These are phyloP conservation scores for Ceratonia siliqua DNA, from an alignment of 306 rosid genomes.

Conservation along the genomic window DNA sequence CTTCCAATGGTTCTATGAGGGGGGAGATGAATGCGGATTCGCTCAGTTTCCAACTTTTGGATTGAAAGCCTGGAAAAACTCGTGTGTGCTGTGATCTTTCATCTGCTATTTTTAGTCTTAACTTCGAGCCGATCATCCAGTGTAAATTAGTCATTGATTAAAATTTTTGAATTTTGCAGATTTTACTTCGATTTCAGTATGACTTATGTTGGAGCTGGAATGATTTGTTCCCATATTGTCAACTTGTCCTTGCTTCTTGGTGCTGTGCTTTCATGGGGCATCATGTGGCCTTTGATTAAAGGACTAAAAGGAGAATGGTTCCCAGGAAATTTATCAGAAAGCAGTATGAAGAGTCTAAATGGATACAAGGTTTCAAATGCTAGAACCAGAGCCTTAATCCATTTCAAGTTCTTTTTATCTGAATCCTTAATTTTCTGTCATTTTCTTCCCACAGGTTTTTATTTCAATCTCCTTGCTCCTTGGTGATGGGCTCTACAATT, in stretches of 20 bases:
- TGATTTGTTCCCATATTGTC: slow-evolving; percentile 96
- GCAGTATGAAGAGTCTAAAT: slow-evolving; percentile 91
- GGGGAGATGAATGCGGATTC: slow-evolving; percentile 85
- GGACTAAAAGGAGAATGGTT: slow-evolving; percentile 94
- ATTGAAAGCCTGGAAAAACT: slow-evolving; percentile 74
- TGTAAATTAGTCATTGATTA: slow-evolving; percentile 26
- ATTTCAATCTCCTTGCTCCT: slow-evolving; percentile 89
- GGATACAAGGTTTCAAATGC: slow-evolving; percentile 80
- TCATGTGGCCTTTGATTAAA: slow-evolving; percentile 92
- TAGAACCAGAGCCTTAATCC: neutral
- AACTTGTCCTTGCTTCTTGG: slow-evolving; percentile 91
- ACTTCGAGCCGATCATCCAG: slow-evolving; percentile 6
- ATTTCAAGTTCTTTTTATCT: slow-evolving; percentile 17
- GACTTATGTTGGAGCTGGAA: slow-evolving; percentile 98
- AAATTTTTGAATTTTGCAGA: slow-evolving; percentile 52
- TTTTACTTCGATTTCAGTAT: slow-evolving; percentile 95
- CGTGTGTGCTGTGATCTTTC: slow-evolving; percentile 52
- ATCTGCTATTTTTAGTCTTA: neutral
- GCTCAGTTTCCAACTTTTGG: slow-evolving; percentile 94
- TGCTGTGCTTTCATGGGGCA: slow-evolving; percentile 92
- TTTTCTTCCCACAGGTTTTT: slow-evolving; percentile 67
- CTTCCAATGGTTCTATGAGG: slow-evolving; percentile 93
- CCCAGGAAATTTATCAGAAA: slow-evolving; percentile 69
- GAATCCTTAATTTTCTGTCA: slow-evolving; percentile 21
- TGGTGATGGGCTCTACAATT: slow-evolving; percentile 96